Evolutionary conservation across 805 yeast genomes (phyloP), one percentile per base, ranked within the genome.

Genomic region (Zygosaccharomyces siamensis): DNA sequence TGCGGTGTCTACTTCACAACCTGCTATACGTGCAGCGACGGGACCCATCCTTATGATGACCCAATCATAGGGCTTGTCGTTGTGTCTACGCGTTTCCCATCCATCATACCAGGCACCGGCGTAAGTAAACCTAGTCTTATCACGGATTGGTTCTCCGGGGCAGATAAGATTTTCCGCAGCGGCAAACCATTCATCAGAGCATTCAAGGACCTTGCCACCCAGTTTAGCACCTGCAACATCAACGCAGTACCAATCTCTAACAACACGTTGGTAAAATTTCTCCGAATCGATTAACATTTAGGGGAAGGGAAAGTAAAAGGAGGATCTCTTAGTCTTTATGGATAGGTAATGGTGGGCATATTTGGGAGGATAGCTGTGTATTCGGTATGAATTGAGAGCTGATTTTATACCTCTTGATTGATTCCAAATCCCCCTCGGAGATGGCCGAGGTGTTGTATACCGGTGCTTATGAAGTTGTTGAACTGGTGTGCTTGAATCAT

Each of bases 101-200:
- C 99, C 99, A 58, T 92, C 99, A 64, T 88, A 92, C 97, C 97
- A 92, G 3, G 96, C 96, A 45, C 98, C 98, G 3, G 90, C 79
- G 51, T 78, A 85, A 2, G 83, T 80, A 67, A 89, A 90, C 59
- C 78, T 76, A 26, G 89, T 84, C 8, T 86, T 84, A 59, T 89
- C 95, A 61, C 95, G 74, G 49, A 88, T 78, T 2, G 97, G 96
- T 3, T 83, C 77, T 40, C 75, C 76, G 33, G 96, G 90, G 62
- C 86, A 83, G 65, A 89, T 82, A 60, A 92, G 75, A 69, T 92
- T 92, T 28, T 76, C 79, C 5, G 98, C 98, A 38, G 81, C 92
- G 1, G 97, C 98, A 70, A 92, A 92, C 93, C 95, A 92, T 70
- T 92, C 95, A 64, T 92, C 96, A 36, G 93, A 83, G 59, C 77